Evolutionary conservation across 1,284 basidiomycete species (phyloP).

Genomic region (Fomitopsis schrenkii): DNA sequence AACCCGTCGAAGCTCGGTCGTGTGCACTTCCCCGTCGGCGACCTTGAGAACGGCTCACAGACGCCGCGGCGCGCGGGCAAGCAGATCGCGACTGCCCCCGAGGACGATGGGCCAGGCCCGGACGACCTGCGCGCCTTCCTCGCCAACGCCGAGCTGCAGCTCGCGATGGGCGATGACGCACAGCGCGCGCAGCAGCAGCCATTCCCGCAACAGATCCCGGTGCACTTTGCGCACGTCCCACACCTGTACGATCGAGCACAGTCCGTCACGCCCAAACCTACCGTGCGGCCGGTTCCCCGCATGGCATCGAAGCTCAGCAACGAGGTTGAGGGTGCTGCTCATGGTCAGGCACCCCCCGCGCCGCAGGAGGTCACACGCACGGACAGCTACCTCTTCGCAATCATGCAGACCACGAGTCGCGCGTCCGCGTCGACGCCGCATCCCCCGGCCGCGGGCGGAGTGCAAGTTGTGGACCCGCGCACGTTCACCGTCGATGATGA

Average conservation of each 20-base stretch:
- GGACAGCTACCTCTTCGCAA: not conserved
- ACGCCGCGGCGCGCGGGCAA: not conserved
- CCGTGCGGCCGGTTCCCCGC: not conserved
- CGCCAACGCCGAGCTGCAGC: not conserved
- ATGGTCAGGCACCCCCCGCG: not conserved
- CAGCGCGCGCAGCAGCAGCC: not conserved
- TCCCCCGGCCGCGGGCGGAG: not conserved
- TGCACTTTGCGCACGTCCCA: not conserved
- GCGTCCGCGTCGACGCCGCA: not conserved
- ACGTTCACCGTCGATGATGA: constrained; percentile 7
- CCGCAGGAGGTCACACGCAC: not conserved
- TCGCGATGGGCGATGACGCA: not conserved
- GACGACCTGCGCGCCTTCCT: not conserved
- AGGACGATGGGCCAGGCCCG: not conserved
- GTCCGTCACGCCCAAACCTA: constrained; percentile 1
- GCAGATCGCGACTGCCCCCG: not conserved
- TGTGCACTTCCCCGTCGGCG: not conserved
- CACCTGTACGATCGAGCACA: constrained; percentile 4
- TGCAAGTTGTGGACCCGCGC: constrained; percentile 6
- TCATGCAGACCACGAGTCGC: not conserved
- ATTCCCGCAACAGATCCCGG: not conserved
- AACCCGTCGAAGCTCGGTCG: not conserved
- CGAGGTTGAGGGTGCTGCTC: not conserved
- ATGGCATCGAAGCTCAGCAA: not conserved
- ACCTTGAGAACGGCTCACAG: not conserved